Evolutionary conservation across 106 monocot genomes (phyloP).

Genomic region (Platanthera zijinensis): DNA sequence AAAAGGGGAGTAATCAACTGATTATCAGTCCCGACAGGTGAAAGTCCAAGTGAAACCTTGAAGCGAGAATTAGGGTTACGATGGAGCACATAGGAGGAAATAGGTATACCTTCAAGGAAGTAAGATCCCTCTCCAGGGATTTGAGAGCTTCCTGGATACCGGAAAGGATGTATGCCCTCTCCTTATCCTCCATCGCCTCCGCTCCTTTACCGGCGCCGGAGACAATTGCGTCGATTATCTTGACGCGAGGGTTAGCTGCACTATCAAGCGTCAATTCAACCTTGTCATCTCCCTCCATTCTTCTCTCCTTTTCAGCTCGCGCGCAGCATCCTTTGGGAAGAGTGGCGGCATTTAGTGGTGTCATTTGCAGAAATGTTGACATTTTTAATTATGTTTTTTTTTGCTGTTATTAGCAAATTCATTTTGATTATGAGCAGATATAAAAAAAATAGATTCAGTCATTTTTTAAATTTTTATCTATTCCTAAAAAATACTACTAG

Average conservation of each 20-base stretch:
- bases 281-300: conserved; percentile 38
- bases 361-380: too few species aligned
- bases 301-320: too few species aligned
- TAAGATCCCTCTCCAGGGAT: conserved; percentile 42
- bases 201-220: neutral
- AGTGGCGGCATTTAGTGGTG: too few species aligned
- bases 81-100: neutral
- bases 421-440: too few species aligned
- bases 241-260: conserved; percentile 34
- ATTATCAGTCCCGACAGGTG: neutral
- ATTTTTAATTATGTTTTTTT: too few species aligned
- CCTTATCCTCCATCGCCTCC: neutral
- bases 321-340: too few species aligned
- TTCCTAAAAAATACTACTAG: too few species aligned
- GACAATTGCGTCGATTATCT: conserved; percentile 22
- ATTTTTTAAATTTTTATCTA: too few species aligned
- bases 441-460: too few species aligned
- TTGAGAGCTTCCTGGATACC: conserved; percentile 37
- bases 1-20: neutral
- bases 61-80: neutral
- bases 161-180: conserved; percentile 25
- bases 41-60: neutral
- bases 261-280: conserved; percentile 30
- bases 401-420: too few species aligned
- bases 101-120: conserved; percentile 30